Evolutionary conservation across 225 moss, liverwort and hornwort species (phyloP).

Genomic region (Bryum argenteum): DNA sequence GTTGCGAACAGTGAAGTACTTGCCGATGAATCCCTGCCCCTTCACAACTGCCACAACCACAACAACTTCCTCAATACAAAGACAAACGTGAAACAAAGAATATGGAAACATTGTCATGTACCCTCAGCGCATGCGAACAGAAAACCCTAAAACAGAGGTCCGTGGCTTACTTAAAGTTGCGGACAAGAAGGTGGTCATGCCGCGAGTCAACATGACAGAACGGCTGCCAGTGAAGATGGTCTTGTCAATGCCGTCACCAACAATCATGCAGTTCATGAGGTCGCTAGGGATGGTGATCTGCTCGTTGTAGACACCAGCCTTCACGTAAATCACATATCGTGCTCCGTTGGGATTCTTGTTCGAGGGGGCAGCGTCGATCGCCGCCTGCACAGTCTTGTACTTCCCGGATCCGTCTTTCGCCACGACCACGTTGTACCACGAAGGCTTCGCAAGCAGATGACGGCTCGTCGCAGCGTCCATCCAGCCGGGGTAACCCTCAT

Average conservation of each 20-base stretch:
- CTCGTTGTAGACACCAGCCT: conserved; percentile 68
- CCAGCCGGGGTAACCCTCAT: conserved; percentile 34
- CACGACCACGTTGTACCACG: conserved; percentile 40
- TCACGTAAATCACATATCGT: conserved; percentile 65
- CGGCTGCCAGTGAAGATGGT: conserved; percentile 58
- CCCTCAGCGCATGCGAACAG: too few species aligned
- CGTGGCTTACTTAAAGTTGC: conserved; percentile 57
- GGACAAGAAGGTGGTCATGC: conserved; percentile 63
- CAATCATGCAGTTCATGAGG: conserved; percentile 40
- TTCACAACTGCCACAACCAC: conserved; percentile 41
- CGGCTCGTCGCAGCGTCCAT: conserved; percentile 39
- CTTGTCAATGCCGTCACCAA: conserved; percentile 60
- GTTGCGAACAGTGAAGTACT: conserved; percentile 63
- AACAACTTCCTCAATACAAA: not conserved
- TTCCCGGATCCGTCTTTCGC: conserved; percentile 57
- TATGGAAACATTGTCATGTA: too few species aligned
- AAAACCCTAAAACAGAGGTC: not conserved
- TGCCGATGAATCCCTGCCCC: conserved; percentile 60
- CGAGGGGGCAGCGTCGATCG: conserved; percentile 48
- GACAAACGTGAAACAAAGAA: not conserved
- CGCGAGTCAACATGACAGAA: conserved; percentile 32
- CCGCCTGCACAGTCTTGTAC: conserved; percentile 47
- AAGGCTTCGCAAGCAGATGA: conserved; percentile 29
- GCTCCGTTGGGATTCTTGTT: not conserved
- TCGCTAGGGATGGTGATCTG: conserved; percentile 47